phyloP scores from a whole-genome alignment of 441 rosid genomes.

The Lepidium campestre region DNA sequence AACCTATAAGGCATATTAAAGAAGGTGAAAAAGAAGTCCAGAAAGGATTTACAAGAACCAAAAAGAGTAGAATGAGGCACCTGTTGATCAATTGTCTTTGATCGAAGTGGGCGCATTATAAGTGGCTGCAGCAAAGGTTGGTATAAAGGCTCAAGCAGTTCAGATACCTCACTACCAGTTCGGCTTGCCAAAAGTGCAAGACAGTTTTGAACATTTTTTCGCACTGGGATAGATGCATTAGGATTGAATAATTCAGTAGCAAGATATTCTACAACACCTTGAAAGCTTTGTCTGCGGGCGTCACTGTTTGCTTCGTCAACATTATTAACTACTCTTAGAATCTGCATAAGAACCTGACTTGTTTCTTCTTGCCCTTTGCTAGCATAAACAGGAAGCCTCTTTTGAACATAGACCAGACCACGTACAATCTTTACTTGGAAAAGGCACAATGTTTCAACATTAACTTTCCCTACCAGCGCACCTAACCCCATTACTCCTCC shows the following conservation, averaged over 20 bases:
- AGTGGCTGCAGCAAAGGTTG: slow-evolving; percentile 94
- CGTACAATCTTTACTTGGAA: slow-evolving; percentile 89
- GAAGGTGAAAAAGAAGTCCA: slow-evolving; percentile 28
- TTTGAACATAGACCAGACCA: slow-evolving; percentile 87
- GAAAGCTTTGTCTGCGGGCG: slow-evolving; percentile 81
- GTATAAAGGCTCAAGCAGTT: slow-evolving; percentile 89
- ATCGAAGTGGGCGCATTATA: slow-evolving; percentile 75
- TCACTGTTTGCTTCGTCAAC: slow-evolving; percentile 96
- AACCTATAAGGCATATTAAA: slow-evolving; percentile 47
- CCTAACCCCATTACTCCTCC: slow-evolving; percentile 99
- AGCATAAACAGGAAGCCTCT: slow-evolving; percentile 89
- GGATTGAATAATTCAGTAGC: slow-evolving; percentile 93
- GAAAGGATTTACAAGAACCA: slow-evolving; percentile 10
- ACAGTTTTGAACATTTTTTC: slow-evolving; percentile 96
- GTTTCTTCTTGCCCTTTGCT: slow-evolving; percentile 97
- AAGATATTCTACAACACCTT: slow-evolving; percentile 85
- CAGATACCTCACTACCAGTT: slow-evolving; percentile 97
- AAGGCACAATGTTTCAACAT: slow-evolving; percentile 82
- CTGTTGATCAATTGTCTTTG: slow-evolving; percentile 97
- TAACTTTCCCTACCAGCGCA: slow-evolving; percentile 94
- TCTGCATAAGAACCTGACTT: slow-evolving; percentile 95
- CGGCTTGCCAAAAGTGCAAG: slow-evolving; percentile 95
- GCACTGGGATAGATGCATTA: slow-evolving; percentile 76
- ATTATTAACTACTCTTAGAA: slow-evolving; percentile 94
- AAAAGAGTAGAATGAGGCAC: slow-evolving; percentile 38